Conservation (phyloP, 2,329 filamentous ascomycete species). For the Neonectria punicea region DNA sequence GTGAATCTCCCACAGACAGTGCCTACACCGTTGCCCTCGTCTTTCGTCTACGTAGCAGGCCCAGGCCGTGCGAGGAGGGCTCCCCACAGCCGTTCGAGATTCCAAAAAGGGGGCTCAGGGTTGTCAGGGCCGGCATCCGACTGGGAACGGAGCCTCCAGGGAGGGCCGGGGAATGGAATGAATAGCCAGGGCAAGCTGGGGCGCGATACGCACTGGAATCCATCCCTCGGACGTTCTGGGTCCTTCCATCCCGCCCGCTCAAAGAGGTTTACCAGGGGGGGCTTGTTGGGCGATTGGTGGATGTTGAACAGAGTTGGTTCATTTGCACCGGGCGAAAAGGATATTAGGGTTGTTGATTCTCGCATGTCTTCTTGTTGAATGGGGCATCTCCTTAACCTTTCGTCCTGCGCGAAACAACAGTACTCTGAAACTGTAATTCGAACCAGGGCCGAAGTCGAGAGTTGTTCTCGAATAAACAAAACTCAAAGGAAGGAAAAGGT, state of each 20-base stretch:
- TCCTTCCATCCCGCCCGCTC: slow-evolving; percentile 11
- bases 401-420: background rate
- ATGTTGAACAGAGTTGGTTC: slow-evolving; percentile 5
- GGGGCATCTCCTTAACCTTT: background rate
- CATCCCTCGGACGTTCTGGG: slow-evolving; percentile 15
- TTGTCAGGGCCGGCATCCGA: slow-evolving; percentile 19
- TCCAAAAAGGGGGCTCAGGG: slow-evolving; percentile 34
- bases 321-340: slow-evolving; percentile 15
- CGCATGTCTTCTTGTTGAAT: background rate
- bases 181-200: background rate
- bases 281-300: slow-evolving; percentile 23
- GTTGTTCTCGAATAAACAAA: background rate
- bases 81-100: slow-evolving; percentile 31
- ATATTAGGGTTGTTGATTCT: slow-evolving; percentile 3
- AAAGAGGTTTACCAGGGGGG: background rate
- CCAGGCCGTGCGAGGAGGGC: background rate
- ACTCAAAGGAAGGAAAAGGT: background rate
- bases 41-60: background rate
- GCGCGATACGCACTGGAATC: slow-evolving; percentile 17
- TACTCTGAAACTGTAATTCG: background rate
- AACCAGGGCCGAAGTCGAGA: background rate
- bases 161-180: slow-evolving; percentile 17
- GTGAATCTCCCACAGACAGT: background rate
- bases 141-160: slow-evolving; percentile 22
- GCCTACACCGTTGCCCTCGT: too few relatives aligned